phyloP scores from a whole-genome alignment of 116 monocot genomes.

The Posidonia oceanica region DNA sequence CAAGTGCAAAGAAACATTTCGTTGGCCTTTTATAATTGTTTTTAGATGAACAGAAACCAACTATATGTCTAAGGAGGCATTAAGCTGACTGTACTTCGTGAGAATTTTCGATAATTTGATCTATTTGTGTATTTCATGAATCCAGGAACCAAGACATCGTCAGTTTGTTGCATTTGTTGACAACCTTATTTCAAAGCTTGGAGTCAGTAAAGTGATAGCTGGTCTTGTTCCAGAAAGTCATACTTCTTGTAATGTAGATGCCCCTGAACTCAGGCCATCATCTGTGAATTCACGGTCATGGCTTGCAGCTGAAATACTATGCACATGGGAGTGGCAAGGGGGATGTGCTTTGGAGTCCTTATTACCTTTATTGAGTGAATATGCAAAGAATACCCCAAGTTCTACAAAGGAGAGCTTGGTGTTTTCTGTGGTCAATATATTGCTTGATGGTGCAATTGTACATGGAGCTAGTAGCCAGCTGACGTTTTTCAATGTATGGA shows the following conservation, averaged over 20 bases:
- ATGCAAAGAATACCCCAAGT: constrained; percentile 28
- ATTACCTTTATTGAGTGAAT: constrained; percentile 46
- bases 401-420: constrained; percentile 17
- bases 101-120: background rate
- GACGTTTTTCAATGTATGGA: constrained; percentile 59
- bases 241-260: background rate
- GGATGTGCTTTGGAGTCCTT: constrained; percentile 44
- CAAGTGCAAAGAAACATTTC: no score
- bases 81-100: background rate
- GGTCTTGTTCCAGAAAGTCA: constrained; percentile 13
- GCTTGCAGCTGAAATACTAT: constrained; percentile 93
- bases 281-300: constrained; percentile 47
- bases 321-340: constrained; percentile 81
- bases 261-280: constrained; percentile 7
- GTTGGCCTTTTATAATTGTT: no score
- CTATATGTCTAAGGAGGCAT: background rate
- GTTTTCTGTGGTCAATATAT: constrained; percentile 36
- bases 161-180: constrained; percentile 63
- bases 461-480: constrained; percentile 26
- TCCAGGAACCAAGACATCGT: constrained; percentile 46
- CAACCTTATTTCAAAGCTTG: constrained; percentile 55
- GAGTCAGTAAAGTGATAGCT: constrained; percentile 30
- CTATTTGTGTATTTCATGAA: background rate
- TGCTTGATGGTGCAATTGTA: constrained; percentile 57
- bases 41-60: no score